Conservation (phyloP, 2,329 filamentous ascomycete species). For the Penicillium digitatum region DNA sequence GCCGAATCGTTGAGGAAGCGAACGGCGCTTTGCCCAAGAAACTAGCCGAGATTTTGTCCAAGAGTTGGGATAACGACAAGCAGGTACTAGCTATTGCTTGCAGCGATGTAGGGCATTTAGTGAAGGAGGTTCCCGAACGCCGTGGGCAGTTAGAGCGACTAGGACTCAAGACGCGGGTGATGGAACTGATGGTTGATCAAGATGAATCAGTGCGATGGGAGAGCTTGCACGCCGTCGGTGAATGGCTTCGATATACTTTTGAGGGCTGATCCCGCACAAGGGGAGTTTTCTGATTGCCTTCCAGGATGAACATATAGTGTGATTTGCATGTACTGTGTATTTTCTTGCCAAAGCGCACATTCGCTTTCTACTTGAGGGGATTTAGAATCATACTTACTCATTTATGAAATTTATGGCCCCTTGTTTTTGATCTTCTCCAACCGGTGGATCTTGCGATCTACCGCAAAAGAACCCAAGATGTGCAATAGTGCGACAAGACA, state of each 20-base stretch:
- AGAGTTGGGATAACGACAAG: conserved; percentile 81
- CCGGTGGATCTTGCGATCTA: conserved; percentile 22
- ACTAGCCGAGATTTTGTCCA: conserved; percentile 76
- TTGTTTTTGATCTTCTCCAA: not conserved
- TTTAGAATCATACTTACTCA: conserved; percentile 1
- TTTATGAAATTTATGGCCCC: not conserved
- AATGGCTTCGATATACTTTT: conserved; percentile 70
- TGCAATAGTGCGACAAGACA: not conserved
- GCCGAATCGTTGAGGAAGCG: conserved; percentile 77
- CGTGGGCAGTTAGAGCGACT: conserved; percentile 74
- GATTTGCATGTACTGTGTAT: conserved; percentile 20
- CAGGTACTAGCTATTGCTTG: conserved; percentile 86
- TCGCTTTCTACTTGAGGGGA: conserved; percentile 6
- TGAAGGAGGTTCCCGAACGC: conserved; percentile 85
- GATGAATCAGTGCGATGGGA: conserved; percentile 92
- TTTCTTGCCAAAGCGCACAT: conserved; percentile 22
- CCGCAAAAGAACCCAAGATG: conserved; percentile 17
- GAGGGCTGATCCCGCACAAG: conserved; percentile 38
- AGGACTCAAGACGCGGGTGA: conserved; percentile 79
- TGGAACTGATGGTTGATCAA: conserved; percentile 87
- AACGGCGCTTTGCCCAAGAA: conserved; percentile 74
- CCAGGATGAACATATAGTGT: conserved; percentile 21
- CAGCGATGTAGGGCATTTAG: conserved; percentile 83
- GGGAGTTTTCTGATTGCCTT: conserved; percentile 8
- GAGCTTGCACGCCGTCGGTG: conserved; percentile 77